Conservation (phyloP, 2,329 filamentous ascomycete species). For the Colletotrichum australisinense region DNA sequence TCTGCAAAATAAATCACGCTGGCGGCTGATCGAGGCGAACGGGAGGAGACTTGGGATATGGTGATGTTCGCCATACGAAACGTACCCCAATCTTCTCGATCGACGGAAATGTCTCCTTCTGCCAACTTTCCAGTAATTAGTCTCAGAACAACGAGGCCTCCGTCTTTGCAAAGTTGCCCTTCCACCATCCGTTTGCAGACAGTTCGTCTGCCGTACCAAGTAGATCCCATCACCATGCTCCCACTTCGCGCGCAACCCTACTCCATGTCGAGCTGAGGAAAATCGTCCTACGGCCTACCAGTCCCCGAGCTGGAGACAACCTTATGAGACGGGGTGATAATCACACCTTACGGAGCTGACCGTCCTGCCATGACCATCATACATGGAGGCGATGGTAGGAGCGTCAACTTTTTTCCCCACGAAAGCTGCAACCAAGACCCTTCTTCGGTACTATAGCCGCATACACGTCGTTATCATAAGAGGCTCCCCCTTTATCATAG, state of each 20-base stretch:
- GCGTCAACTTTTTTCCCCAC: not conserved
- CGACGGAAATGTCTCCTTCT: not conserved
- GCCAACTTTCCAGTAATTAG: not conserved
- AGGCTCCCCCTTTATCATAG: not conserved
- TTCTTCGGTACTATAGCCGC: not conserved
- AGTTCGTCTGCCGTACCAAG: not conserved
- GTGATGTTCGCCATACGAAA: not conserved
- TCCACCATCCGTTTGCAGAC: not conserved
- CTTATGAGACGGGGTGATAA: not conserved
- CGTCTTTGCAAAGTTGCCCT: not conserved
- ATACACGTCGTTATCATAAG: not conserved
- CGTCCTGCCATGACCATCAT: not conserved
- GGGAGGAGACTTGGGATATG: not conserved
- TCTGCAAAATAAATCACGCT: too few relatives aligned
- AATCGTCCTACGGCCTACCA: too few relatives aligned
- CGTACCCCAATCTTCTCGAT: not conserved
- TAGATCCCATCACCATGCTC: not conserved
- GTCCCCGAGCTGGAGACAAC: not conserved
- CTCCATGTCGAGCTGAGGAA: not conserved
- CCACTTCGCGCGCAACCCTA: conserved; percentile 14
- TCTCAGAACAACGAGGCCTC: not conserved
- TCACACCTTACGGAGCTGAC: not conserved
- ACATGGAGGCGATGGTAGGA: not conserved
- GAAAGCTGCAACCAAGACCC: conserved; percentile 1
- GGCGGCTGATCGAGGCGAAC: not conserved